Conservation (phyloP, 2,329 filamentous ascomycete genomes). For the Ceratocystis eucalypticola region DNA sequence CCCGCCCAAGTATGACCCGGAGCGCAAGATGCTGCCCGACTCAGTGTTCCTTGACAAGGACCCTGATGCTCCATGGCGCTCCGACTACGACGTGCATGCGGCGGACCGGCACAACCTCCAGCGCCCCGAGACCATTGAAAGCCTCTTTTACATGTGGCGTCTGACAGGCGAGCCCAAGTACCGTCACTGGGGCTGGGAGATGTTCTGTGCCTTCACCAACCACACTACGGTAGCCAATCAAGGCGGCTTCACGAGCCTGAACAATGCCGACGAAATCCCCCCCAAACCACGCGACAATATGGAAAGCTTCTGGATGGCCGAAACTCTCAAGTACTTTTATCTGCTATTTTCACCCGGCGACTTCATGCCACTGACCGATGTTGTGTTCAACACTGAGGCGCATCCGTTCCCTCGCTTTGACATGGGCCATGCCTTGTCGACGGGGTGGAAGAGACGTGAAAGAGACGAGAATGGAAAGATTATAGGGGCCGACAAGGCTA, state of each 20-base stretch:
- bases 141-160: conserved; percentile 95
- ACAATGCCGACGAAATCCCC: conserved; percentile 59
- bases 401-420: conserved; percentile 83
- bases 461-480: conserved; percentile 36
- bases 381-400: conserved; percentile 93
- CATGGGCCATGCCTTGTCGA: conserved; percentile 60
- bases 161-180: conserved; percentile 86
- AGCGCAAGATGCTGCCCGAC: conserved; percentile 25
- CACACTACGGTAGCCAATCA: conserved; percentile 67
- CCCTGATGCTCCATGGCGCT: conserved; percentile 46
- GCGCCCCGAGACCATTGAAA: conserved; percentile 92
- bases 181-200: conserved; percentile 95
- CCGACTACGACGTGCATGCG: conserved; percentile 67
- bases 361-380: conserved; percentile 67
- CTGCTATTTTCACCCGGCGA: conserved; percentile 79
- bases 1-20: conserved; percentile 13
- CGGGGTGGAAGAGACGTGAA: conserved; percentile 65
- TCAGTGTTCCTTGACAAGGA: conserved; percentile 12
- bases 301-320: conserved; percentile 98
- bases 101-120: conserved; percentile 88
- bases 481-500: conserved; percentile 21
- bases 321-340: conserved; percentile 97
- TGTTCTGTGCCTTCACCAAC: conserved; percentile 85
- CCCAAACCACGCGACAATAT: conserved; percentile 71
- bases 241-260: conserved; percentile 70